These are phyloP conservation scores for Candida anglica DNA, from an alignment of 805 yeast genomes.

Conservation along the genomic window DNA sequence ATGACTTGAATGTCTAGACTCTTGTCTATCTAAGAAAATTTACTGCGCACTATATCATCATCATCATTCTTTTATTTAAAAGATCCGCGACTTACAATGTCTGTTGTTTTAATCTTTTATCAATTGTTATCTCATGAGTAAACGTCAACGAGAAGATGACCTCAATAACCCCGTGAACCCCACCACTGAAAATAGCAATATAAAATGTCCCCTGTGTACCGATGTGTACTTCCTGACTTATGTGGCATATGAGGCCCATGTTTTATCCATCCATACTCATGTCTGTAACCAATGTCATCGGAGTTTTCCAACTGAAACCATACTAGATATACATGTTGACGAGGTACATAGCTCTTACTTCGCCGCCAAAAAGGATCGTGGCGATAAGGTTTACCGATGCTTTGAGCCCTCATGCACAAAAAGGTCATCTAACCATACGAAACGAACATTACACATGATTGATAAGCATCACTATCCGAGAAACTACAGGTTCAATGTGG, in stretches of 20 bases:
- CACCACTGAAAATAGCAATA: too few relatives aligned
- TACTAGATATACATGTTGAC: conserved; percentile 45
- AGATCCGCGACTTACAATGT: too few relatives aligned
- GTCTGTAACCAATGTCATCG: conserved; percentile 34
- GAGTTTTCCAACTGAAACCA: conserved; percentile 39
- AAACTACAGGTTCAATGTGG: conserved; percentile 23
- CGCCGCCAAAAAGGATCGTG: conserved; percentile 29
- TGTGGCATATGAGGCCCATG: conserved; percentile 18
- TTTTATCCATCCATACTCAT: conserved; percentile 22
- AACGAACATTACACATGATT: conserved; percentile 46
- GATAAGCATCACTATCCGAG: conserved; percentile 49
- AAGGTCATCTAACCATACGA: conserved; percentile 31
- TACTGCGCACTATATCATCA: too few relatives aligned
- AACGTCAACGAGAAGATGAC: neutral
- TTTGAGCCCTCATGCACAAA: conserved; percentile 36
- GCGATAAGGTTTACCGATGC: conserved; percentile 41
- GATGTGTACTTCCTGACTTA: too few relatives aligned
- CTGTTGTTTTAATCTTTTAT: too few relatives aligned
- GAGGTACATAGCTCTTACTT: conserved; percentile 53
- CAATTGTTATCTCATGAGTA: neutral
- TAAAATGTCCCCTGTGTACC: too few relatives aligned
- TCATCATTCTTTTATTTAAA: too few relatives aligned
- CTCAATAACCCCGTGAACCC: too few relatives aligned
- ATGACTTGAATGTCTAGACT: too few relatives aligned
- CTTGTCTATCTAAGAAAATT: too few relatives aligned